Base-by-base conservation (phyloP, 2,329 filamentous ascomycete genomes). In the Lecanosticta acicola region DNA sequence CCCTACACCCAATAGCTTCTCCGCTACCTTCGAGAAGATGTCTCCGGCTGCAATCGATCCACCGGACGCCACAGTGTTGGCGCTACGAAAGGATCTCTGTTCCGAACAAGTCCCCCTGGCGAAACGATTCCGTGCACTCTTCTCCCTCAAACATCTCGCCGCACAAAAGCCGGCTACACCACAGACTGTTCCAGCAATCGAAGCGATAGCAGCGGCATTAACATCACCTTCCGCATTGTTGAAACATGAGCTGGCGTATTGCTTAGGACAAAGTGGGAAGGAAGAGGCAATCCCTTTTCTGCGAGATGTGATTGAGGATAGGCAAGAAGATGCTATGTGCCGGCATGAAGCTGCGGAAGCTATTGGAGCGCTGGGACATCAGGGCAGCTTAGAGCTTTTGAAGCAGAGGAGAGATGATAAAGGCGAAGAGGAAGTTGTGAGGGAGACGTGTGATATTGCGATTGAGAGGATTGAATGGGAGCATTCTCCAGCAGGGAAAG, bases 231-330 rank as follows among this genome's bases (percentile, higher is more conserved):
- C 91, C 3, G 91, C 88, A 2, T 77, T 97, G 7, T 75, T 97
- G 38, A 97, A 97, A 73, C 93, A 98, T 68, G 93, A 98, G 67
- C 77, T 98, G 39, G 93, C 93, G 19, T 98, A 98, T 72, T 98
- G 93, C 64, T 78, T 98, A 2, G 93, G 93, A 5, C 93, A 98
- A 71, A 91, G 87, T 1, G 82, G 82, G 47, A 88, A 95, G 63
- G 68, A 76, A 41, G 82, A 82, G 37, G 85, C 90, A 0, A 79
- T 89, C 8, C 77, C 83, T 8, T 84, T 81, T 52, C 74, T 98
- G 56, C 78, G 83, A 47, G 69, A 75, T 10, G 87, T 94, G 11
- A 74, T 97, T 46, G 78, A 85, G 55, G 80, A 97, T 67, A 71
- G 81, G 53, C 65, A 80, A n/a, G 88, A 97, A 68, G 90, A 97